These are phyloP conservation scores for Mycena rebaudengoi DNA, from an alignment of 768 basidiomycete genomes.

Conservation along the genomic window DNA sequence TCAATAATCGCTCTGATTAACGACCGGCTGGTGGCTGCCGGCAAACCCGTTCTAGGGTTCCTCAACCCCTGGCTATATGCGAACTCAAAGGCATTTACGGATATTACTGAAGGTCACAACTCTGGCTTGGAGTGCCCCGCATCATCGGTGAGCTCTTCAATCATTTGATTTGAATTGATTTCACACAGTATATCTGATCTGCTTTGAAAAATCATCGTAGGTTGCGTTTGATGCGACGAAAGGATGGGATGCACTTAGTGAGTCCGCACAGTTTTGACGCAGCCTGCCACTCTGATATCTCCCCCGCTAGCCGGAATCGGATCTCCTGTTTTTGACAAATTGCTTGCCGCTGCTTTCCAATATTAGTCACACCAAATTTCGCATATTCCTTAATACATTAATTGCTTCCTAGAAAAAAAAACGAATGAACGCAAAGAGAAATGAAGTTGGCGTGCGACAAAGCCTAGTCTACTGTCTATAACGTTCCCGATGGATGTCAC, in stretches of 20 bases:
- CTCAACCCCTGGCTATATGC: not conserved
- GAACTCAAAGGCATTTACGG: not conserved
- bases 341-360: not conserved
- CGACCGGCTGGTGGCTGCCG: not conserved
- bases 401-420: not conserved
- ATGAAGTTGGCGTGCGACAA: not conserved
- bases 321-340: not conserved
- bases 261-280: not conserved
- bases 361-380: not conserved
- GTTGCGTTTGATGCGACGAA: constrained; percentile 10
- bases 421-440: not conserved
- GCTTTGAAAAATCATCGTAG: constrained; percentile 1
- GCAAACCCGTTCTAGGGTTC: not conserved
- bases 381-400: not conserved
- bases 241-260: not conserved
- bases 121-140: constrained; percentile 1
- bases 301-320: not conserved
- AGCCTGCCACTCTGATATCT: not conserved
- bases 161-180: constrained; percentile 1
- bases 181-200: constrained; percentile 1
- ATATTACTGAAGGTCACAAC: constrained; percentile 1
- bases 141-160: not conserved
- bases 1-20: constrained; percentile 41
- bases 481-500: too few relatives aligned
- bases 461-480: too few relatives aligned